These are phyloP conservation scores for Huntiella moniliformis DNA, from an alignment of 2,329 filamentous ascomycete genomes.

Conservation along the genomic window DNA sequence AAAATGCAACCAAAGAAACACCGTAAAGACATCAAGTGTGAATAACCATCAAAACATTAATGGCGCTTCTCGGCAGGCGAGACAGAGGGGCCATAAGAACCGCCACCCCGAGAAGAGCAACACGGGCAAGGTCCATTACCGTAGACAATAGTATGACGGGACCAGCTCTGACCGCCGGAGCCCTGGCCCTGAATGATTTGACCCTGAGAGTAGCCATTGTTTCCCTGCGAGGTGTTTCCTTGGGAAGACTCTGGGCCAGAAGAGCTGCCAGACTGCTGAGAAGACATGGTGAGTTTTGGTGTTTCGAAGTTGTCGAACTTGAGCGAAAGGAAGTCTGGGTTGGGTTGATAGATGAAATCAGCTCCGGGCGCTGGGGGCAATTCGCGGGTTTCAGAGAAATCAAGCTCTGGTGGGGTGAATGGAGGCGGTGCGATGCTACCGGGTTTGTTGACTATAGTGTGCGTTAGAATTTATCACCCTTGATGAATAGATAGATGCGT, in stretches of 20 bases:
- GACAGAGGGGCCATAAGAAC: conserved; percentile 36
- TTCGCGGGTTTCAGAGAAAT: neutral
- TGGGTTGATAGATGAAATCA: conserved; percentile 29
- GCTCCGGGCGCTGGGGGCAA: conserved; percentile 3
- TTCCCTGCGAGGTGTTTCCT: neutral
- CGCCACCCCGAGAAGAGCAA: conserved; percentile 28
- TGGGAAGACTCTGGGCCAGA: too few relatives aligned
- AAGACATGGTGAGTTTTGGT: too few relatives aligned
- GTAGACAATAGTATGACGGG: conserved; percentile 39
- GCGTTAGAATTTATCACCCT: too few relatives aligned
- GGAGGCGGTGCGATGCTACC: neutral
- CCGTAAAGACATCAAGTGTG: neutral
- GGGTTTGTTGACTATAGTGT: too few relatives aligned
- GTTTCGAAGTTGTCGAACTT: too few relatives aligned
- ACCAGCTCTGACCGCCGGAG: conserved; percentile 31
- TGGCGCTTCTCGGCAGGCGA: conserved; percentile 32
- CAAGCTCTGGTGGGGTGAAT: neutral
- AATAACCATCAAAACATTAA: neutral
- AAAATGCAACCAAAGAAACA: neutral
- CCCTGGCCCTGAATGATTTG: conserved; percentile 32
- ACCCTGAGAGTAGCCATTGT: conserved; percentile 21
- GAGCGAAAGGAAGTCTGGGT: conserved; percentile 28
- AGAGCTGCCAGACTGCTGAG: too few relatives aligned
- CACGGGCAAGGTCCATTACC: conserved; percentile 38
- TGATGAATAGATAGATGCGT: too few relatives aligned